Evolutionary conservation across 108 stramenopile species (phyloP), one percentile per base, ranked within the genome.

Genomic region (Fragilariopsis cylindrus): DNA sequence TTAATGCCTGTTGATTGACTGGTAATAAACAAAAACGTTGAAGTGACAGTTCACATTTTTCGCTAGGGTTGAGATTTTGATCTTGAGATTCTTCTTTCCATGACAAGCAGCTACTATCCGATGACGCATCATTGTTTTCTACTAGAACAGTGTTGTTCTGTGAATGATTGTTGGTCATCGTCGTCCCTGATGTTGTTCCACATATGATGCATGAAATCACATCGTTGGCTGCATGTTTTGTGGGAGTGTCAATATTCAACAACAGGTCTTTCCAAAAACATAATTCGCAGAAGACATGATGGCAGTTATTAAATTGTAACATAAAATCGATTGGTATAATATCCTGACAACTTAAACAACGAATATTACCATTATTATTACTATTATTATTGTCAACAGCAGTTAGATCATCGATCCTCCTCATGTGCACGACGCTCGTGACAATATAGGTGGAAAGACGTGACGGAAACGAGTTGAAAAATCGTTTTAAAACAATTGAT

Each of bases 211-310:
- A 72, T 56, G 21, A 92, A 83, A 43, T 81, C 70, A 76, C 67
- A 48, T 68, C 48, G 39, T 3, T 18, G 7, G 78, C 80, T 44
- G 63, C 76, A 66, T 74, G 15, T 11, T 73, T 76, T 63, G 43
- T 65, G n/a, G 80, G 70, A 7, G 44, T 56, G n/a, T 88, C 82
- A 1, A 92, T 58, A 12, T 71, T 45, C 4, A 68, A 56, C 39
- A 94, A 65, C 8, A 89, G 40, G 78, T 88, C 78, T 19, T 75
- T 73, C 93, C 93, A 94, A 39, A 86, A 74, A 58, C 90, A 91
- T 5, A 70, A 48, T 71, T 94, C 90, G 52, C 90, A 90, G 67
- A 80, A 80, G 0, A 48, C 18, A 68, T 89, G 87, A 15, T 76
- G 41, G 68, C 85, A 89, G 3, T 56, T 56, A 0, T 21, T 49